Evolutionary conservation across 2,329 filamentous ascomycete genomes (phyloP).

Genomic region (Huntiella decipiens): DNA sequence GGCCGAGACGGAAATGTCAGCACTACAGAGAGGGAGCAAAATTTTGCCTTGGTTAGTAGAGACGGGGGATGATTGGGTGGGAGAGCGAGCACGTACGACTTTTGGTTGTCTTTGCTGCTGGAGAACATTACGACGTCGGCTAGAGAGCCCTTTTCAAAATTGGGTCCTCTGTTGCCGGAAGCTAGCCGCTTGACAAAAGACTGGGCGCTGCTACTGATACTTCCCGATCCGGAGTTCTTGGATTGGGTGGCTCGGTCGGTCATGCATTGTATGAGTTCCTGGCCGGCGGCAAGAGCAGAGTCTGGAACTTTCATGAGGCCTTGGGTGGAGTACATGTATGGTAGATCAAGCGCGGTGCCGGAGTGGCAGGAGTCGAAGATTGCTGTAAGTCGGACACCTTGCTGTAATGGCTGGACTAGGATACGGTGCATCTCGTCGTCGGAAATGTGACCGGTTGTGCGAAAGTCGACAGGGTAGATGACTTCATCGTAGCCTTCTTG

Average conservation of each 20-base stretch:
- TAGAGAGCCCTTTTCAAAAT: slow-evolving; percentile 80
- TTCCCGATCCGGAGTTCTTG: background rate
- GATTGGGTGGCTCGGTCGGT: slow-evolving; percentile 26
- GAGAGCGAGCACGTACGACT: slow-evolving; percentile 45
- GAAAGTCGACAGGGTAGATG: slow-evolving; percentile 68
- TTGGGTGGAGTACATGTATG: slow-evolving; percentile 51
- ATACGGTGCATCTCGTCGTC: slow-evolving; percentile 69
- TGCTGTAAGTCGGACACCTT: slow-evolving; percentile 39
- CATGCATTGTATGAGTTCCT: slow-evolving; percentile 40
- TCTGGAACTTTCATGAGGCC: slow-evolving; percentile 51
- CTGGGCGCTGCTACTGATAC: slow-evolving; percentile 46
- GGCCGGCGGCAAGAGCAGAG: slow-evolving; percentile 46
- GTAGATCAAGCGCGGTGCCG: slow-evolving; percentile 45
- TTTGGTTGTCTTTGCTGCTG: slow-evolving; percentile 91
- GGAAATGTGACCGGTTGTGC: slow-evolving; percentile 60
- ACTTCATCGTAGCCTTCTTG: slow-evolving; percentile 70
- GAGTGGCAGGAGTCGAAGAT: slow-evolving; percentile 51
- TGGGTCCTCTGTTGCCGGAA: slow-evolving; percentile 26
- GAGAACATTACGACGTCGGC: slow-evolving; percentile 97
- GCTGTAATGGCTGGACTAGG: slow-evolving; percentile 39
- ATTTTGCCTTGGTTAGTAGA: background rate
- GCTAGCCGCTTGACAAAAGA: slow-evolving; percentile 38
- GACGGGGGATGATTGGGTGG: background rate
- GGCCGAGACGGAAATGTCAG: slow-evolving; percentile 78
- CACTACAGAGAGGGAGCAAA: slow-evolving; percentile 29